Evolutionary conservation across 2,329 filamentous ascomycete species (phyloP).

Genomic region (Talaromyces pinophilus): DNA sequence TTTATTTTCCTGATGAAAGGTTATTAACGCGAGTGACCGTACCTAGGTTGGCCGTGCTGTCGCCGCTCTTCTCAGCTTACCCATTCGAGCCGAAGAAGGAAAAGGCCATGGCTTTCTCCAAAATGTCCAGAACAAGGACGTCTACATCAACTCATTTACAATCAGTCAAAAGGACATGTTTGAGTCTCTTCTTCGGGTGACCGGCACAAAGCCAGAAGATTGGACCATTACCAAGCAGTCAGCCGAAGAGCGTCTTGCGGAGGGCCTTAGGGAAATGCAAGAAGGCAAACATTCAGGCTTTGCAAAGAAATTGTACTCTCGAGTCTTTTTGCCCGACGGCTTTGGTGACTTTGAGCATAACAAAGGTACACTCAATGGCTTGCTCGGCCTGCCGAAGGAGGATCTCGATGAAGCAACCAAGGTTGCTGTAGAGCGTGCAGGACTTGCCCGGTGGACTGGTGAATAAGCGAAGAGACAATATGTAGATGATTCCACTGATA

Average conservation of each 20-base stretch:
- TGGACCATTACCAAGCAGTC: conserved; percentile 60
- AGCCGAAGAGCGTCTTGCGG: conserved; percentile 50
- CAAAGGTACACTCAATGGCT: not conserved
- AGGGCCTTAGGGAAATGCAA: conserved; percentile 48
- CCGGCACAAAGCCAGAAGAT: conserved; percentile 58
- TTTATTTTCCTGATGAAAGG: not conserved
- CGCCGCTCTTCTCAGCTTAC: conserved; percentile 53
- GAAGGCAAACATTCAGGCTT: conserved; percentile 43
- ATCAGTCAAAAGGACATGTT: conserved; percentile 69
- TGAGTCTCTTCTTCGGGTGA: conserved; percentile 59
- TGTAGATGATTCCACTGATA: not conserved
- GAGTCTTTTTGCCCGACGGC: conserved; percentile 55
- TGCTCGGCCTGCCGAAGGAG: conserved; percentile 11
- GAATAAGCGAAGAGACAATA: not conserved
- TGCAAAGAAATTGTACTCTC: conserved; percentile 55
- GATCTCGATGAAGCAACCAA: conserved; percentile 12
- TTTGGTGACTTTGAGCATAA: conserved; percentile 17
- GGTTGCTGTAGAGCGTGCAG: conserved; percentile 2
- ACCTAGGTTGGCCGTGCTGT: conserved; percentile 58
- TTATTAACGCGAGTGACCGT: not conserved
- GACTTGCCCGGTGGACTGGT: not conserved
- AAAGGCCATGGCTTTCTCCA: conserved; percentile 43
- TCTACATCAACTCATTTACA: conserved; percentile 60
- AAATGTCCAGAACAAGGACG: conserved; percentile 46
- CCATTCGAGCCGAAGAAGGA: conserved; percentile 33